Percentiles rank a stretch among this genome's conserved stretches.
Conservation (phyloP, 139 green algal genomes). For the Choricystis sp. region DNA sequence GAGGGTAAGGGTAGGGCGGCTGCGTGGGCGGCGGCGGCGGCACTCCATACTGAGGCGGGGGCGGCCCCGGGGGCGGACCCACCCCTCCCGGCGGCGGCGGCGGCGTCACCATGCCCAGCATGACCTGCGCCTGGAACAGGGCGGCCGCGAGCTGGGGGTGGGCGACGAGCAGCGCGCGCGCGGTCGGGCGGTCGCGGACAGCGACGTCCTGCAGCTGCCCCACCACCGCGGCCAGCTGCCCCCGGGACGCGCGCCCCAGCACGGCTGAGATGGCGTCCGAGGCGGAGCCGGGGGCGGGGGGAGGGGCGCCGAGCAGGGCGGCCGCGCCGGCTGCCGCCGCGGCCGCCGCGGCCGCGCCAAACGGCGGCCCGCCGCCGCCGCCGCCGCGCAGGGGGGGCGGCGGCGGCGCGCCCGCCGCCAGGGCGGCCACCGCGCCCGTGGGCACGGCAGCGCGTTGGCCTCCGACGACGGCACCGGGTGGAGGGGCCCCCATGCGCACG, state of each 20-base stretch:
- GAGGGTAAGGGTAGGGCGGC: no score
- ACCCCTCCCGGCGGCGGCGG: no score
- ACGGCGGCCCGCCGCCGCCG: neutral
- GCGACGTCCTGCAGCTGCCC: conserved; percentile 33
- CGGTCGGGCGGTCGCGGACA: conserved; percentile 24
- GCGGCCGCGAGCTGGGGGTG: conserved; percentile 78
- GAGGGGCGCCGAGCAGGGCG: conserved; percentile 5
- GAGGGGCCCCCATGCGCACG: neutral
- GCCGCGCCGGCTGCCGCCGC: conserved; percentile 3
- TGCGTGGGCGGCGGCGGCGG: no score
- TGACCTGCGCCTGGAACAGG: conserved; percentile 72
- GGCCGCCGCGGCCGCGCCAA: neutral
- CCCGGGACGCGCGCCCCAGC: conserved; percentile 27
- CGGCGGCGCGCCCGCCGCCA: neutral
- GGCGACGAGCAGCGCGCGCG: conserved; percentile 50
- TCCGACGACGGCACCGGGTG: neutral
- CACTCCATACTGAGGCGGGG: no score
- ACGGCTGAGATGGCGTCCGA: conserved; percentile 9
- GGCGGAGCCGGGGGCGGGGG: conserved; percentile 3
- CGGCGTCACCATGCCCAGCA: conserved; percentile 33
- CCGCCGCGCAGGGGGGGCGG: neutral
- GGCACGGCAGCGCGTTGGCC: neutral
- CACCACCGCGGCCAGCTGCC: conserved; percentile 51
- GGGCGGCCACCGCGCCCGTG: neutral
- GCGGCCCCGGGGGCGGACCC: no score